Evolutionary conservation across 257 asterid genomes (phyloP).

Genomic region (Cinchona pubescens): DNA sequence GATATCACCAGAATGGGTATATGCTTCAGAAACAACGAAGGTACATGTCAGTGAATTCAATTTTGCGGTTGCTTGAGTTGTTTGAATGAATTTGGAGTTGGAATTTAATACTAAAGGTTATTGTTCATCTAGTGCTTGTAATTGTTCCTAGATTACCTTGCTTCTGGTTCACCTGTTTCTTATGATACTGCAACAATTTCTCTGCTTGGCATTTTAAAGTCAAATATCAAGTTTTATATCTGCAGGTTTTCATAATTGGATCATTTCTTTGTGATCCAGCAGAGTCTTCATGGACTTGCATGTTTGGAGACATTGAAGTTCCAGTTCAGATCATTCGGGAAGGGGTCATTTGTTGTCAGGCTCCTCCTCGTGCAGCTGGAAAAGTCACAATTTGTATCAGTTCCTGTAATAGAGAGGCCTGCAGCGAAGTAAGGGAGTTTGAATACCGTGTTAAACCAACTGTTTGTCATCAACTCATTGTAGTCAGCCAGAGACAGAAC

Average conservation of each 20-base stretch:
- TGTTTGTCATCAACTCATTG: slow-evolving; percentile 31
- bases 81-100: background rate
- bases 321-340: slow-evolving; percentile 77
- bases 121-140: background rate
- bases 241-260: slow-evolving; percentile 81
- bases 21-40: slow-evolving; percentile 76
- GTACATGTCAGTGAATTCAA: slow-evolving; percentile 32
- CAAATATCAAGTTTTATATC: slow-evolving; percentile 14
- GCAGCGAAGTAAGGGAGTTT: slow-evolving; percentile 84
- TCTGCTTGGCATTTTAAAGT: slow-evolving; percentile 18
- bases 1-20: slow-evolving; percentile 93
- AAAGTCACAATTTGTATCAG: slow-evolving; percentile 71
- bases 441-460: slow-evolving; percentile 60
- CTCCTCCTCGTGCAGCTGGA: slow-evolving; percentile 73
- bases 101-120: background rate
- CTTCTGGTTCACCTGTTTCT: background rate
- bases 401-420: slow-evolving; percentile 75
- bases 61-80: slow-evolving; percentile 1
- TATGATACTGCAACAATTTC: slow-evolving; percentile 1
- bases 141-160: slow-evolving; percentile 4
- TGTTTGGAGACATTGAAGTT: slow-evolving; percentile 90
- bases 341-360: slow-evolving; percentile 78
- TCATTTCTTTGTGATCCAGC: slow-evolving; percentile 72
- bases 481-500: slow-evolving; percentile 42
- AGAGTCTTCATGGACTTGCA: slow-evolving; percentile 73